These are phyloP conservation scores for Penicillium bovifimosum DNA, from an alignment of 495 filamentous ascomycete species.

Conservation along the genomic window DNA sequence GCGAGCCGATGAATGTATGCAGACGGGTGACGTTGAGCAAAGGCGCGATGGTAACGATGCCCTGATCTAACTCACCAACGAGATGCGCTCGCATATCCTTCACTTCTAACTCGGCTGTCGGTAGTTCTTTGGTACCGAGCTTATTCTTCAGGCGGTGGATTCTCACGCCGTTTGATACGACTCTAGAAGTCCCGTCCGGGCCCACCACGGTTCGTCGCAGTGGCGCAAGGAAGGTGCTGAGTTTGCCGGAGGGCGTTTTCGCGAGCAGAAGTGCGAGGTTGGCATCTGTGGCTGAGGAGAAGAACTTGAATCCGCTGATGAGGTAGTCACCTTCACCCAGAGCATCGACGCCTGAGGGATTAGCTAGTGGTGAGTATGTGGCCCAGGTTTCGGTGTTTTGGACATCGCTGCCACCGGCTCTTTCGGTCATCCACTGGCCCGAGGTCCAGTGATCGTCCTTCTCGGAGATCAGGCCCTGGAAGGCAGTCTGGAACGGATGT, in stretches of 20 bases:
- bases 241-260: conserved; percentile 47
- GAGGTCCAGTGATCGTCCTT: conserved; percentile 63
- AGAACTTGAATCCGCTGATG: conserved; percentile 71
- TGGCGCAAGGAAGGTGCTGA: conserved; percentile 65
- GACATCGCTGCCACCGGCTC: conserved; percentile 70
- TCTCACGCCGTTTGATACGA: conserved; percentile 53
- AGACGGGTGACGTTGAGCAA: conserved; percentile 66
- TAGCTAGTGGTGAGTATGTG: conserved; percentile 28
- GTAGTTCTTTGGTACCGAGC: conserved; percentile 61
- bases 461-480: conserved; percentile 47
- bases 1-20: conserved; percentile 54
- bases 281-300: conserved; percentile 68
- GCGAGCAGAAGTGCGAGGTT: conserved; percentile 67
- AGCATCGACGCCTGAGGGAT: conserved; percentile 1
- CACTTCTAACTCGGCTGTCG: conserved; percentile 66
- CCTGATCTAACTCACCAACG: conserved; percentile 56
- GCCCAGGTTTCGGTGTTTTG: conserved; percentile 65
- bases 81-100: conserved; percentile 57
- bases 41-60: conserved; percentile 60
- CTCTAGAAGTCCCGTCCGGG: conserved; percentile 15
- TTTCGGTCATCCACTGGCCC: conserved; percentile 85
- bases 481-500: conserved; percentile 49
- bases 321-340: conserved; percentile 30
- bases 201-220: conserved; percentile 43
- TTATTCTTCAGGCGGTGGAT: conserved; percentile 68